Percentiles rank a stretch among this genome's conserved stretches.
Conservation (phyloP, 352 stramenopile genomes). For the Pythium pectinolyticum region DNA sequence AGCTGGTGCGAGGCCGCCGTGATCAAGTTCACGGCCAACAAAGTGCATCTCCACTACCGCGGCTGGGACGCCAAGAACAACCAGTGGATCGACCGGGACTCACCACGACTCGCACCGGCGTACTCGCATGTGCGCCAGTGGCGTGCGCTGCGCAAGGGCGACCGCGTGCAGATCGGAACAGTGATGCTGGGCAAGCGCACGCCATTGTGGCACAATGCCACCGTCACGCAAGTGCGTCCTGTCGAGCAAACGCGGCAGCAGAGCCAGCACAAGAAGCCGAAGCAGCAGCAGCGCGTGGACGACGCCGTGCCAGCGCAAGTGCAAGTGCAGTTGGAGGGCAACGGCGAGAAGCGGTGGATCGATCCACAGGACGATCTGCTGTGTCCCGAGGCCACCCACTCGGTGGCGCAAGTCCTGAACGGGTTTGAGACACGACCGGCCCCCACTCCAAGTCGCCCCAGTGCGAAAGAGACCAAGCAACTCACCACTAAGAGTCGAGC, state of each 20-base stretch:
- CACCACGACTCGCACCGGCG: conserved; percentile 88
- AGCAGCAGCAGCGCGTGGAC: too few species aligned
- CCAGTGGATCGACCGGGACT: conserved; percentile 93
- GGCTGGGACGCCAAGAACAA: conserved; percentile 96
- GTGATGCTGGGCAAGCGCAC: conserved; percentile 31
- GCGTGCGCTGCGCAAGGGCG: conserved; percentile 54
- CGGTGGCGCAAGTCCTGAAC: neutral
- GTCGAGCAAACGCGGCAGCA: too few species aligned
- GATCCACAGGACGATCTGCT: conserved; percentile 61
- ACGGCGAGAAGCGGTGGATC: conserved; percentile 46
- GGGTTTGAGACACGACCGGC: neutral
- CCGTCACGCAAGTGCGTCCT: conserved; percentile 31
- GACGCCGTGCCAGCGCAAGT: conserved; percentile 21
- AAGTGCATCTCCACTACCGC: conserved; percentile 94
- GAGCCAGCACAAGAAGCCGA: neutral
- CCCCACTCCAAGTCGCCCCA: neutral
- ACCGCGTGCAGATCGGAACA: conserved; percentile 50
- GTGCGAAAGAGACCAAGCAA: neutral
- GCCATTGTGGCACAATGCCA: conserved; percentile 53
- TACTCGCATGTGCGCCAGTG: conserved; percentile 79
- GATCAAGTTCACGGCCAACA: conserved; percentile 24
- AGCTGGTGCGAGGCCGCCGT: conserved; percentile 74
- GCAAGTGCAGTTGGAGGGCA: conserved; percentile 47
- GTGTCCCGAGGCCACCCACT: conserved; percentile 20
- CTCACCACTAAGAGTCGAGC: neutral